Conservation (phyloP, 768 basidiomycete species). For the Termitomyces sp. region DNA sequence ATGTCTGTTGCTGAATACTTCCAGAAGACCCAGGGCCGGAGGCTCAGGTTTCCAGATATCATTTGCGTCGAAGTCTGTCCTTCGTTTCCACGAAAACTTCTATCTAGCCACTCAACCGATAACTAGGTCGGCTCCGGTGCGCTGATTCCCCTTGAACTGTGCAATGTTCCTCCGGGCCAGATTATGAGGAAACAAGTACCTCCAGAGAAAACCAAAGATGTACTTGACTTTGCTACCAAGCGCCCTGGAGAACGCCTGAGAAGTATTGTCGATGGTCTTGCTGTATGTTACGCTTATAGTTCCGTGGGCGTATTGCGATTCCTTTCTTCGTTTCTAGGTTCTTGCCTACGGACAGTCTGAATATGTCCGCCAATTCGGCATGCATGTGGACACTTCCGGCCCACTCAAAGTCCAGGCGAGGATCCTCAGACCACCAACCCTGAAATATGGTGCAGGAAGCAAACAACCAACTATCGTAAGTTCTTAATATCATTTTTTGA, state of each 20-base stretch:
- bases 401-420: constrained; percentile 59
- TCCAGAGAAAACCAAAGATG: constrained; percentile 55
- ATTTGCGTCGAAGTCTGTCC: constrained; percentile 61
- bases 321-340: constrained; percentile 28
- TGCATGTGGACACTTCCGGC: constrained; percentile 47
- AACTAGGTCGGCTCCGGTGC: constrained; percentile 55
- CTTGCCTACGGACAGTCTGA: constrained; percentile 69
- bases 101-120: not conserved
- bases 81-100: not conserved
- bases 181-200: constrained; percentile 72
- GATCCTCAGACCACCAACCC: constrained; percentile 54
- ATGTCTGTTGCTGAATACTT: constrained; percentile 63
- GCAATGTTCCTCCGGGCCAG: constrained; percentile 52
- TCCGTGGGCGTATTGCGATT: not conserved
- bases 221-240: constrained; percentile 64
- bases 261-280: constrained; percentile 49
- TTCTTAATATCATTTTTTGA: constrained; percentile 4
- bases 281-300: constrained; percentile 25
- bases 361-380: constrained; percentile 69
- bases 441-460: constrained; percentile 59
- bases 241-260: constrained; percentile 47
- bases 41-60: constrained; percentile 54
- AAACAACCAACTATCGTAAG: constrained; percentile 54
- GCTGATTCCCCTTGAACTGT: constrained; percentile 57
- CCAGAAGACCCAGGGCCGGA: constrained; percentile 40